phyloP scores from a whole-genome alignment of 202 grass and related monocot species.

The Panicum hallii region DNA sequence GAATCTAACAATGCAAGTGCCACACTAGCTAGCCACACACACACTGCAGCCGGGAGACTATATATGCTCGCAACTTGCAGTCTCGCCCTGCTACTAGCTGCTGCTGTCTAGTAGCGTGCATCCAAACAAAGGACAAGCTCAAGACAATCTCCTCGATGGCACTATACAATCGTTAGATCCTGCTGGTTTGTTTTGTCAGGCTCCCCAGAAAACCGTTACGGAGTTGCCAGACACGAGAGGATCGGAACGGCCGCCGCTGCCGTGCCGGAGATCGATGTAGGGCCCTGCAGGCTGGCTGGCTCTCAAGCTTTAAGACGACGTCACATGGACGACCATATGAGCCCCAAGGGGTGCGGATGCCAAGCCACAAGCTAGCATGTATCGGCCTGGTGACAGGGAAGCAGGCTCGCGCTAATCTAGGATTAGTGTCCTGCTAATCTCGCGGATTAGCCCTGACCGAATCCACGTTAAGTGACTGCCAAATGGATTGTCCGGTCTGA shows the following conservation, averaged over 20 bases:
- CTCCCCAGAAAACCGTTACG: conserved; percentile 50
- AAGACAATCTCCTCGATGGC: conserved; percentile 38
- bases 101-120: not conserved
- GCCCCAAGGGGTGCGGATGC: conserved; percentile 20
- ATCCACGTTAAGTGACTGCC: conserved; percentile 43
- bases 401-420: conserved; percentile 61
- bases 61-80: not conserved
- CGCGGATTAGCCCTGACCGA: conserved; percentile 42
- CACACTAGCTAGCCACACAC: too few relatives aligned
- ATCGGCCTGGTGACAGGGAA: conserved; percentile 33
- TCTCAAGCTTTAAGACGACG: conserved; percentile 30
- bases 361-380: conserved; percentile 1
- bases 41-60: not conserved
- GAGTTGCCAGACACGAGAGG: conserved; percentile 48
- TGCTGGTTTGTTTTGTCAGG: conserved; percentile 29
- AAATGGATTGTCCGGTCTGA: conserved; percentile 27
- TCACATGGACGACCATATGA: conserved; percentile 41
- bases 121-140: conserved; percentile 37
- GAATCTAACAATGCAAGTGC: too few relatives aligned
- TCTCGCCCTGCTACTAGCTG: not conserved
- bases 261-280: conserved; percentile 46
- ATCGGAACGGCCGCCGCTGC: conserved; percentile 22
- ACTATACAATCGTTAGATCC: conserved; percentile 24
- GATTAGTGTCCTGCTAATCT: conserved; percentile 59
- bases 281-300: not conserved